Conservation (phyloP, 495 filamentous ascomycete genomes). For the Monascus purpureus region DNA sequence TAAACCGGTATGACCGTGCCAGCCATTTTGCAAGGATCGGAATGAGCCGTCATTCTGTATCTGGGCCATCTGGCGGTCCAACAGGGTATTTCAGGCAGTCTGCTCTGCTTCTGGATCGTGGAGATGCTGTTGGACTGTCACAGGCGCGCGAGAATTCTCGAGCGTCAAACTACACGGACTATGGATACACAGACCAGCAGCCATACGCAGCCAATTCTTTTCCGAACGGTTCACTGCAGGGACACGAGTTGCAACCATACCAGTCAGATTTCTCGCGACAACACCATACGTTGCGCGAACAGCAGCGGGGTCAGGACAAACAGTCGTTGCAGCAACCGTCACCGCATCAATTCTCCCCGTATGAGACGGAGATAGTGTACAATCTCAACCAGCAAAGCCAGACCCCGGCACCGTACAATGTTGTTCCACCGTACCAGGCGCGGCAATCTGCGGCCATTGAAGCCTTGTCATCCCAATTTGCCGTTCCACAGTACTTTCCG, state of each 20-base stretch:
- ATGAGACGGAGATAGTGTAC: slow-evolving; percentile 63
- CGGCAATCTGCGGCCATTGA: slow-evolving; percentile 74
- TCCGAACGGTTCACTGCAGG: slow-evolving; percentile 26
- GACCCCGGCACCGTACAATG: slow-evolving; percentile 58
- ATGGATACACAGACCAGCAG: slow-evolving; percentile 28
- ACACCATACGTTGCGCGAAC: slow-evolving; percentile 17
- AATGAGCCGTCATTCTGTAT: slow-evolving; percentile 11
- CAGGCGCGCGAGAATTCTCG: slow-evolving; percentile 18
- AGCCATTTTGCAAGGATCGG: slow-evolving; percentile 14
- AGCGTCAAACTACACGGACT: slow-evolving; percentile 24
- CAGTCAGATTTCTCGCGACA: slow-evolving; percentile 23
- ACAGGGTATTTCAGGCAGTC: slow-evolving; percentile 23
- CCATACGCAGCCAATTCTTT: slow-evolving; percentile 13
- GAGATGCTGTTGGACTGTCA: slow-evolving; percentile 19
- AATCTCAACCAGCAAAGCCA: slow-evolving; percentile 56
- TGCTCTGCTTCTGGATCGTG: slow-evolving; percentile 20
- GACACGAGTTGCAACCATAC: slow-evolving; percentile 28
- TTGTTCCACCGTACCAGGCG: slow-evolving; percentile 60
- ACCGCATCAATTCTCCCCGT: slow-evolving; percentile 34
- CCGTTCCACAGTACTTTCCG: slow-evolving; percentile 63
- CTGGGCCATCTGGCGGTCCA: slow-evolving; percentile 10
- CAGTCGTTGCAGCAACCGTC: slow-evolving; percentile 7
- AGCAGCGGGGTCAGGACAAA: slow-evolving; percentile 11
- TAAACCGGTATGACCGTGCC: slow-evolving; percentile 55
- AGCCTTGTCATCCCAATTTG: slow-evolving; percentile 57